Evolutionary conservation across 75 land plant species (phyloP), one percentile per base, ranked within the genome.

Genomic region (Azolla pinnata): DNA sequence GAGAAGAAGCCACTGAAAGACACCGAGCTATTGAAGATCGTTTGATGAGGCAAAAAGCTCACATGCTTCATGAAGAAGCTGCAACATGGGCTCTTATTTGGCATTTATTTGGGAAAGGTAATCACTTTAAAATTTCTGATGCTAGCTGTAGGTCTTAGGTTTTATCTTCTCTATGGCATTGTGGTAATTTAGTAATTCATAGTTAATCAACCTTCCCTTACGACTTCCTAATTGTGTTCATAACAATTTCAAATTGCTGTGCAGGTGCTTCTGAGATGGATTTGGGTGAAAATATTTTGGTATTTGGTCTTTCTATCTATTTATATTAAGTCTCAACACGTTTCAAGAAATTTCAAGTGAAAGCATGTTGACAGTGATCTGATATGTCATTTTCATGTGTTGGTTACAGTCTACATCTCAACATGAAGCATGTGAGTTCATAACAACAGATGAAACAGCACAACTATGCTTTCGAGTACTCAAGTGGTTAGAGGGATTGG

Each of bases 61-160:
- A 69, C 42, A 69, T 95, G 54, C 67, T 95, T 60, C 79, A 83
- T 44, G 86, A 83, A 57, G 99, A 95, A 67, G 87, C 99, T 33
- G 91, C 97, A 34, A 75, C 99, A 33, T 95, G 96, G 98, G 83
- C 96, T 5, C 90, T 93, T 49, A 66, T 95, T 44, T 95, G 99
- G 99, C 75, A 83, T 60, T 73, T 89, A 2, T 95, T 75, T 75
- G 99, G 99, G 29, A 90, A 95, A 83, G 87, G 96, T 60, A 75
- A 59, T 46, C n/a, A n/a, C n/a, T n/a, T n/a, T n/a, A n/a, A n/a
- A n/a, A n/a, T n/a, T n/a, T n/a, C n/a, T n/a, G n/a, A n/a, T n/a
- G n/a, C n/a, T n/a, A n/a, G n/a, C n/a, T n/a, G n/a, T n/a, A n/a
- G n/a, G n/a, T n/a, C n/a, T n/a, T n/a, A n/a, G n/a, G n/a, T n/a